Evolutionary conservation across 129 eudicot genomes (phyloP).

Genomic region (Deinandra increscens): DNA sequence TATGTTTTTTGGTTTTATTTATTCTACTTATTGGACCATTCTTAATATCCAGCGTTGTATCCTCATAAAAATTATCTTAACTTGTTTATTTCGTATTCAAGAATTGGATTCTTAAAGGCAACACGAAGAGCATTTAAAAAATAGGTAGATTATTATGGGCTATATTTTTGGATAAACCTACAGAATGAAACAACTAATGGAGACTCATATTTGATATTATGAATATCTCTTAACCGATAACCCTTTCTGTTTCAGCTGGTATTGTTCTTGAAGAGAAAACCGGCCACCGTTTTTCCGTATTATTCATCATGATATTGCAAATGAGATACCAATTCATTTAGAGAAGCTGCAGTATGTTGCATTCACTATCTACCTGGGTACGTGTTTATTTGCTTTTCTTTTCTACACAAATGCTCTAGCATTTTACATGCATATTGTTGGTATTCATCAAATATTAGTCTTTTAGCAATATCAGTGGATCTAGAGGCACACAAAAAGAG

Average conservation of each 20-base stretch:
- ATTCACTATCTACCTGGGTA: conserved; percentile 84
- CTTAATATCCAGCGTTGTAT: too few relatives aligned
- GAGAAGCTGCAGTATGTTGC: conserved; percentile 90
- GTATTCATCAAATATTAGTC: too few relatives aligned
- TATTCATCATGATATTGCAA: conserved; percentile 91
- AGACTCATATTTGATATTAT: neutral
- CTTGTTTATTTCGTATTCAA: too few relatives aligned
- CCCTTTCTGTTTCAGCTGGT: conserved; percentile 68
- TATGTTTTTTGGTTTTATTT: too few relatives aligned
- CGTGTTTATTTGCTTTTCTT: conserved; percentile 16
- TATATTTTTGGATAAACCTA: neutral
- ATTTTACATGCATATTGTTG: neutral
- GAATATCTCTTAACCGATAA: neutral
- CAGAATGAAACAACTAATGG: neutral
- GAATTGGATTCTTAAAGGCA: too few relatives aligned
- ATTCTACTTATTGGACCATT: too few relatives aligned
- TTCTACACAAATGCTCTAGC: neutral
- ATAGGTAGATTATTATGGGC: too few relatives aligned
- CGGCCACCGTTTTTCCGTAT: conserved; percentile 98
- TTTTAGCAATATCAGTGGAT: too few relatives aligned
- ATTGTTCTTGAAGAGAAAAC: conserved; percentile 94
- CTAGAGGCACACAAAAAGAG: too few relatives aligned
- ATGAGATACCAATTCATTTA: conserved; percentile 94
- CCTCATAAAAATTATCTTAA: too few relatives aligned
- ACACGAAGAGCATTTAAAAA: too few relatives aligned